These are phyloP conservation scores for Geotrichum armillariae DNA, from an alignment of 1,139 yeast species.

Conservation along the genomic window DNA sequence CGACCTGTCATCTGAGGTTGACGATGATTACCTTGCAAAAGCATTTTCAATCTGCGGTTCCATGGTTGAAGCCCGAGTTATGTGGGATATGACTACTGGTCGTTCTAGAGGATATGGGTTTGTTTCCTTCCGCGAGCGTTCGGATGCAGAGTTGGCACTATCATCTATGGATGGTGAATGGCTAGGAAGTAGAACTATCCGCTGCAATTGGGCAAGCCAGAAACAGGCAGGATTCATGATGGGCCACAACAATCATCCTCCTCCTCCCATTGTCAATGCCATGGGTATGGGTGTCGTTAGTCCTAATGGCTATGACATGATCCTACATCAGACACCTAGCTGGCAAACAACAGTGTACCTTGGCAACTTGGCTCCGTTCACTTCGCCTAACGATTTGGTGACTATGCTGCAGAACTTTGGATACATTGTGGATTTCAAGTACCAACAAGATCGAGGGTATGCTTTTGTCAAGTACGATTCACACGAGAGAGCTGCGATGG, in stretches of 20 bases:
- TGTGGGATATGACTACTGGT: constrained; percentile 98
- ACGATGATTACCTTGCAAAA: constrained; percentile 65
- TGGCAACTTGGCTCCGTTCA: constrained; percentile 80
- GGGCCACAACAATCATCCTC: neutral
- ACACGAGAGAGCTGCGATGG: constrained; percentile 87
- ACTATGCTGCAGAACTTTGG: constrained; percentile 81
- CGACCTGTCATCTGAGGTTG: constrained; percentile 78
- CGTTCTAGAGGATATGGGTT: constrained; percentile 91
- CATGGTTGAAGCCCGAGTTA: constrained; percentile 84
- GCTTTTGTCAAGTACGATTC: constrained; percentile 85
- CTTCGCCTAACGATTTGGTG: constrained; percentile 69
- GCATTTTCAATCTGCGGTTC: constrained; percentile 64
- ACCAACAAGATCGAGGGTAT: constrained; percentile 79
- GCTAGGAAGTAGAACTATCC: constrained; percentile 71
- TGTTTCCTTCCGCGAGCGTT: constrained; percentile 68
- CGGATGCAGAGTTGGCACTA: constrained; percentile 75
- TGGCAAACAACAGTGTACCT: constrained; percentile 89
- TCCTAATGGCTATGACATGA: constrained; percentile 27
- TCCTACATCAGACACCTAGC: constrained; percentile 45
- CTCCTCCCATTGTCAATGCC: neutral
- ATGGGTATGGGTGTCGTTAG: constrained; percentile 15
- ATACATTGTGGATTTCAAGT: constrained; percentile 74
- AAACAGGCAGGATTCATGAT: constrained; percentile 36
- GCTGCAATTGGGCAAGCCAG: constrained; percentile 90
- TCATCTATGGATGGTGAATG: constrained; percentile 72